These are phyloP conservation scores for Epichloe festucae DNA, from an alignment of 2,329 filamentous ascomycete genomes.

Conservation along the genomic window DNA sequence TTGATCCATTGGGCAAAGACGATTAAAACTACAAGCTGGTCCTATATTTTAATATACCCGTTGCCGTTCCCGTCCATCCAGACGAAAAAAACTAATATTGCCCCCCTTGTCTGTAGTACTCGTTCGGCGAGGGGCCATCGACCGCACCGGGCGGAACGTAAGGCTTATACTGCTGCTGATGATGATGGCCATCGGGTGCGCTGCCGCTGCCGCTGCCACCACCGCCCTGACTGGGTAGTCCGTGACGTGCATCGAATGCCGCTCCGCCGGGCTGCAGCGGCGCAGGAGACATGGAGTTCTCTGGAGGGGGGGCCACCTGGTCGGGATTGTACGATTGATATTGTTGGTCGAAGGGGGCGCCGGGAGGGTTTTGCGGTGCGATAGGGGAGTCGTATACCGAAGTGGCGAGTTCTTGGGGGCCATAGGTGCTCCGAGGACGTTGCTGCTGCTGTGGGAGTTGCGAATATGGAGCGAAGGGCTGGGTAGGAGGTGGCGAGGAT, in stretches of 20 bases:
- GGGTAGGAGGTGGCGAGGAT: slow-evolving; percentile 33
- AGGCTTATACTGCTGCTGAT: slow-evolving; percentile 42
- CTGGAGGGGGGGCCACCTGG: slow-evolving; percentile 22
- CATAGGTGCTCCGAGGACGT: slow-evolving; percentile 55
- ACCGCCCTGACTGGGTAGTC: slow-evolving; percentile 32
- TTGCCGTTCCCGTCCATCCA: no score
- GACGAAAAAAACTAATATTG: background rate
- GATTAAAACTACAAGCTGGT: no score
- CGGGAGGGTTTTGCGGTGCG: slow-evolving; percentile 33
- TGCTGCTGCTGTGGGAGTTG: slow-evolving; percentile 30
- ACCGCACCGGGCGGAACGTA: slow-evolving; percentile 40
- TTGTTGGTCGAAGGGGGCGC: slow-evolving; percentile 17
- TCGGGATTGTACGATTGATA: slow-evolving; percentile 30
- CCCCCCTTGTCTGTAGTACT: slow-evolving; percentile 39
- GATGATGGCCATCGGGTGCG: background rate
- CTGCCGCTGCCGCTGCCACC: background rate
- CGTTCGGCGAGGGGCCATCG: slow-evolving; percentile 37
- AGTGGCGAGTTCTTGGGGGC: slow-evolving; percentile 65
- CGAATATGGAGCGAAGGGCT: slow-evolving; percentile 30
- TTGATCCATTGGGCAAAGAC: no score
- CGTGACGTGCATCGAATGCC: slow-evolving; percentile 36
- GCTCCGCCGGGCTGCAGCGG: slow-evolving; percentile 32
- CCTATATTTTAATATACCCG: no score
- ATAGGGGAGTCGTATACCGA: slow-evolving; percentile 66
- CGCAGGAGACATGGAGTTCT: slow-evolving; percentile 24